Conservation (phyloP, 305 asterid genomes). For the Fraxinus dipetala region DNA sequence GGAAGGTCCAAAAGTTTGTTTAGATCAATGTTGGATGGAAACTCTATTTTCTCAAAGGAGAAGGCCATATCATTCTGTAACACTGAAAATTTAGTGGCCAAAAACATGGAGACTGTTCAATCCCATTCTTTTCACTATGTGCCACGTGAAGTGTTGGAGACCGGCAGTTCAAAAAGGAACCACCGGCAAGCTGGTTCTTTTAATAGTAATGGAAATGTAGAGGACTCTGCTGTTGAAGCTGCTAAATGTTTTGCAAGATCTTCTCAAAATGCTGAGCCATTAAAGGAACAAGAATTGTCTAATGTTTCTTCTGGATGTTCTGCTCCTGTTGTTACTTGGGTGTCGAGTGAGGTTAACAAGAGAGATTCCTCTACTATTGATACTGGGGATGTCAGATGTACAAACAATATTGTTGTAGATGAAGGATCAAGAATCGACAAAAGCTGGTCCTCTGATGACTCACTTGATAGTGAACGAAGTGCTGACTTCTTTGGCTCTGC, state of each 20-base stretch:
- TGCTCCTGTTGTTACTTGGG: constrained; percentile 52
- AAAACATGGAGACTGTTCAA: constrained; percentile 33
- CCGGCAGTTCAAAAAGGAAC: constrained; percentile 30
- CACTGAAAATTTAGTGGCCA: constrained; percentile 23
- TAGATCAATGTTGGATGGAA: constrained; percentile 30
- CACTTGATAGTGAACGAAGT: constrained; percentile 39
- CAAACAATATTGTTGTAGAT: constrained; percentile 38
- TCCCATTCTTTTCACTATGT: constrained; percentile 49
- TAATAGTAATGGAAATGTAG: constrained; percentile 18
- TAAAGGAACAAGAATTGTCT: constrained; percentile 44
- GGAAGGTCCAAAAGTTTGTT: constrained; percentile 28
- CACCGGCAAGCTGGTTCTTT: constrained; percentile 28
- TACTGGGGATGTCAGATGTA: constrained; percentile 28
- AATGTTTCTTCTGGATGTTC: constrained; percentile 52
- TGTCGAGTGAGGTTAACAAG: constrained; percentile 41
- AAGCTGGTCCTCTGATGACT: constrained; percentile 55
- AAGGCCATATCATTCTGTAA: constrained; percentile 30
- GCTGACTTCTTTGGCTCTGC: constrained; percentile 36
- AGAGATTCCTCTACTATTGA: constrained; percentile 40
- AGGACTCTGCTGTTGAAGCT: constrained; percentile 32
- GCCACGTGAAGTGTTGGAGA: constrained; percentile 38
- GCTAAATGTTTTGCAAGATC: constrained; percentile 34
- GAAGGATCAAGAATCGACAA: constrained; percentile 53
- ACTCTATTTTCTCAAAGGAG: constrained; percentile 25
- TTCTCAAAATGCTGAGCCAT: constrained; percentile 29